Evolutionary conservation across 202 grass and related monocot genomes (phyloP).

Genomic region (Setaria italica): DNA sequence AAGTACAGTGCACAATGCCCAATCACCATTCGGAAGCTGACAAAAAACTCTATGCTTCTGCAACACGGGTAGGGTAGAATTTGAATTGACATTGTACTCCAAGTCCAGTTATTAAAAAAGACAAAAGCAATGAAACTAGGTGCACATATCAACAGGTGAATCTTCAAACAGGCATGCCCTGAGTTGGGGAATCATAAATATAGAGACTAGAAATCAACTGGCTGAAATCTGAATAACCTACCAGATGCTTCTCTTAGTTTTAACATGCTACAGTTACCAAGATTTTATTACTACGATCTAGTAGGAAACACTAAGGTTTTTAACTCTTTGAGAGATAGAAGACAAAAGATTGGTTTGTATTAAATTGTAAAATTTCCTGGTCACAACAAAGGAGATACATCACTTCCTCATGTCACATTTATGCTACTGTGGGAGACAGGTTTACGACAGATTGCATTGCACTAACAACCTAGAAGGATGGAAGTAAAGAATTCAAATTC

Average conservation of each 20-base stretch:
- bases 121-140: constrained; percentile 2
- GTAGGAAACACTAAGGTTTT: background rate
- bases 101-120: constrained; percentile 36
- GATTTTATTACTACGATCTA: no score
- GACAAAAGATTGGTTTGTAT: background rate
- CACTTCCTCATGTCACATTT: background rate
- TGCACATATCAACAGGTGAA: constrained; percentile 5
- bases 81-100: constrained; percentile 12
- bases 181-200: background rate
- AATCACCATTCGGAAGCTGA: constrained; percentile 75
- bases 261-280: no score
- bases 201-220: background rate
- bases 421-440: constrained; percentile 1
- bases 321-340: background rate
- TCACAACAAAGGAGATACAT: background rate
- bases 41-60: constrained; percentile 91
- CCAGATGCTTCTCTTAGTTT: no score
- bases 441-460: constrained; percentile 9
- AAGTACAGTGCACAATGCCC: constrained; percentile 81
- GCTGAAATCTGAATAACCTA: no score
- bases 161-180: background rate
- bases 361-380: background rate
- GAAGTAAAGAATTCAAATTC: background rate
- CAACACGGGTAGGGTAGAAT: constrained; percentile 41
- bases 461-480: background rate